Conservation (phyloP, 1,284 basidiomycete species). For the Tilletia setariae region DNA sequence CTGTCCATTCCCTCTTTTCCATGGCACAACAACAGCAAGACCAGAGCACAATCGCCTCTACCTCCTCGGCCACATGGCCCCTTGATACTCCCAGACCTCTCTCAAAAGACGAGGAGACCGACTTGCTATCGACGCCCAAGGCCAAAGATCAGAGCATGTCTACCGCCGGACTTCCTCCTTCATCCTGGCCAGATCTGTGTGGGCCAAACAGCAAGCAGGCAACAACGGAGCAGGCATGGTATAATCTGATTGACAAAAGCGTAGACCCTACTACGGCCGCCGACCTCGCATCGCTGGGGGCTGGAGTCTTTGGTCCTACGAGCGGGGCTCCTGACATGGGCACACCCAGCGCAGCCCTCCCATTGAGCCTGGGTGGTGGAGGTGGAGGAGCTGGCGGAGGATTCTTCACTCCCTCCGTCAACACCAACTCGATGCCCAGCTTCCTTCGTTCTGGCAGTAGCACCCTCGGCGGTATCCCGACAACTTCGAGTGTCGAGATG, state of each 20-base stretch:
- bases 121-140: conserved; percentile 8
- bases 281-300: neutral
- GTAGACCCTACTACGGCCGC: neutral
- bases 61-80: no score
- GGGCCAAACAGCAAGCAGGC: neutral
- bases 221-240: neutral
- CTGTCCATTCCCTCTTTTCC: conserved; percentile 3
- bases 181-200: no score
- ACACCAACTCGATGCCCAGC: neutral
- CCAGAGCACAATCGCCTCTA: neutral
- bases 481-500: no score
- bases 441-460: no score
- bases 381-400: neutral
- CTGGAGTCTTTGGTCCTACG: neutral
- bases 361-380: neutral
- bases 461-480: no score
- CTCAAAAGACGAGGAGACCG: conserved; percentile 2
- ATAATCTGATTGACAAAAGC: neutral
- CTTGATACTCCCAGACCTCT: neutral
- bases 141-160: neutral
- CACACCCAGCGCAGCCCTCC: neutral
- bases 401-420: neutral
- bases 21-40: conserved; percentile 1
- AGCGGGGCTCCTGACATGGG: neutral
- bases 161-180: neutral